Percentiles rank a stretch among this genome's conserved stretches.
Conservation (phyloP, 257 asterid species). For the Solanum appendiculatum region DNA sequence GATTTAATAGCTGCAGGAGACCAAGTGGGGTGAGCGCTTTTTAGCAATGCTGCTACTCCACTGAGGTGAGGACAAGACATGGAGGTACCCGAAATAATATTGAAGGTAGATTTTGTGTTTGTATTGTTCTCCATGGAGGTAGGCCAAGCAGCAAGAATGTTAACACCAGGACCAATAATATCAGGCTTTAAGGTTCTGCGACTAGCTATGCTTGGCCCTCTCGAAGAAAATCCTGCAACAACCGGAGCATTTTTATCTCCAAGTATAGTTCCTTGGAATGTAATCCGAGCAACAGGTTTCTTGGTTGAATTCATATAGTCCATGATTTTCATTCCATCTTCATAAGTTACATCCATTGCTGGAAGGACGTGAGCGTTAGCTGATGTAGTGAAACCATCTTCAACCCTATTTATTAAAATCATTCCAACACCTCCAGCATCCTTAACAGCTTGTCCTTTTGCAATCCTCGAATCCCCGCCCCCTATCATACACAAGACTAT, state of each 20-base stretch:
- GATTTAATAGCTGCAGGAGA: conserved; percentile 45
- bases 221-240: conserved; percentile 33
- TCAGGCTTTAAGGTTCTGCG: conserved; percentile 57
- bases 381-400: conserved; percentile 5
- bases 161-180: conserved; percentile 48
- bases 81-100: conserved; percentile 39
- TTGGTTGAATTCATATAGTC: conserved; percentile 19
- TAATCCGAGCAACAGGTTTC: conserved; percentile 5
- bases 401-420: conserved; percentile 17
- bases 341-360: conserved; percentile 8
- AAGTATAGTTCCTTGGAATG: conserved; percentile 31
- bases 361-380: conserved; percentile 25
- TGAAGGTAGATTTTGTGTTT: conserved; percentile 21
- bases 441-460: conserved; percentile 24
- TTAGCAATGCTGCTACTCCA: conserved; percentile 36
- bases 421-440: conserved; percentile 38
- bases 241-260: conserved; percentile 32
- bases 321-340: conserved; percentile 4
- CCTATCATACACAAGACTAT: conserved; percentile 30
- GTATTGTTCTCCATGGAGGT: conserved; percentile 15
- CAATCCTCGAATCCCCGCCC: neutral
- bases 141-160: conserved; percentile 47
- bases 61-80: conserved; percentile 48
- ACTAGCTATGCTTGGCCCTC: conserved; percentile 36
- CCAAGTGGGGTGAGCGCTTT: conserved; percentile 36